Evolutionary conservation across 2,329 filamentous ascomycete genomes (phyloP), one percentile per base, ranked within the genome.

Genomic region (Talaromyces amestolkiae): DNA sequence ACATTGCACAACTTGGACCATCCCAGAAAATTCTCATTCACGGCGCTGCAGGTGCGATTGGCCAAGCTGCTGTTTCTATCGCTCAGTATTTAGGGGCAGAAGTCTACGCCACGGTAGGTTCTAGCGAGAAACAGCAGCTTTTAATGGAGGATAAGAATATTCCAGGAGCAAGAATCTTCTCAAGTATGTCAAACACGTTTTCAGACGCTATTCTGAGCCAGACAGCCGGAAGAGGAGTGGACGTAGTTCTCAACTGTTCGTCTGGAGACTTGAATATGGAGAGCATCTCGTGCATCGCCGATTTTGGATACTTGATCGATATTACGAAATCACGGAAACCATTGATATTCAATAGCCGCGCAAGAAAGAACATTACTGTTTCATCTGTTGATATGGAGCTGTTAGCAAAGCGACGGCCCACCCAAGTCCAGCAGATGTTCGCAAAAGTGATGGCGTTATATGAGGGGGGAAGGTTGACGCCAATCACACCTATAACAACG

Each of bases 21-120:
- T 58, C 43, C 3, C 45, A 72, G 24, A 66, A 15, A n/a, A 63
- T 73, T 19, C 65, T 73, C 1, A 70, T 73, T 31, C 69, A 72
- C 58, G 64, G 60, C 6, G 71, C 64, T 8, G 47, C 69, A 4
- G 68, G 69, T 27, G 68, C 53, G 2, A 51, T 71, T 11, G 69
- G 65, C 15, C 31, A 66, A 66, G 73, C 61, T 11, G 68, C 68
- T 9, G 69, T 77, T 13, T 66, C 68, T 11, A 47, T 73, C 8
- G 73, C 72, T 1, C 65, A 61, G 24, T 43, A 60, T 33, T 24
- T 69, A n/a, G 70, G 70, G 9, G 70, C 68, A 4, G 62, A 68
- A 37, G 43, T 64, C 15, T 58, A 31, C 33, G 69, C 63, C 39
- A 65, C 63, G 13, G 71, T 71, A 19, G 65, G 68, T 37, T 65